A percentile compares a stretch with the other conserved stretches of the same genome.
Evolutionary conservation across 345 rosid genomes (phyloP).

Genomic region (Salix arbutifolia): DNA sequence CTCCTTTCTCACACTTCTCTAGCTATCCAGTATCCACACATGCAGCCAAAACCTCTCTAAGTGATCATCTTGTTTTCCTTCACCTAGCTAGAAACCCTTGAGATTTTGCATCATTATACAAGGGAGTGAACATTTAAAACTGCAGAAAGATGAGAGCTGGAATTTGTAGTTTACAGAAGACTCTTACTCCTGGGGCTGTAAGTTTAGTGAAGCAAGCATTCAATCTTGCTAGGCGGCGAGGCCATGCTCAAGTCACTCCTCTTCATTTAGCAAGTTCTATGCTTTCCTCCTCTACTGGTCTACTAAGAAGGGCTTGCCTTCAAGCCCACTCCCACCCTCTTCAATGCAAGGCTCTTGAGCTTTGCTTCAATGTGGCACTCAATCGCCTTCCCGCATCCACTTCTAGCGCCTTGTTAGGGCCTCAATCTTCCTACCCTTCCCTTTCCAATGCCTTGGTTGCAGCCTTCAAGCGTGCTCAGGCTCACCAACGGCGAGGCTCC

Average conservation of each 20-base stretch:
- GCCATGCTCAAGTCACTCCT: conserved; percentile 98
- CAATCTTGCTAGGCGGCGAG: conserved; percentile 68
- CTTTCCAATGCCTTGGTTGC: conserved; percentile 93
- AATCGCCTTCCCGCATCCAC: conserved; percentile 91
- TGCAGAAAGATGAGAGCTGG: conserved; percentile 65
- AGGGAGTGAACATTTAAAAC: not conserved
- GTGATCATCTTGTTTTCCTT: not conserved
- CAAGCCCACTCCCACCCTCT: conserved; percentile 94
- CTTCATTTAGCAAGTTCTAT: conserved; percentile 91
- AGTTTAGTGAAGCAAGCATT: conserved; percentile 71
- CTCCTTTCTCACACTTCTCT: conserved; percentile 8
- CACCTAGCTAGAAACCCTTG: not conserved
- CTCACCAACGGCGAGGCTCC: conserved; percentile 92
- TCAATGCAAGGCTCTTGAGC: conserved; percentile 92
- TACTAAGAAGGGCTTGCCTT: conserved; percentile 81
- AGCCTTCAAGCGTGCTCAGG: conserved; percentile 96
- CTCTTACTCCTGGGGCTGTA: conserved; percentile 75
- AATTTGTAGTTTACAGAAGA: conserved; percentile 78
- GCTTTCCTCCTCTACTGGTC: conserved; percentile 70
- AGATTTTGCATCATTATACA: not conserved
- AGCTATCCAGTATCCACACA: conserved; percentile 4
- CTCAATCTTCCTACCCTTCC: conserved; percentile 58
- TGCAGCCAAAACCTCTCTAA: not conserved
- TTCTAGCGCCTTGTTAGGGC: conserved; percentile 53
- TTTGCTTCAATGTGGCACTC: conserved; percentile 93